Evolutionary conservation across 192 early-diverging fungal genomes (phyloP).

Genomic region (Coemansia sp.): DNA sequence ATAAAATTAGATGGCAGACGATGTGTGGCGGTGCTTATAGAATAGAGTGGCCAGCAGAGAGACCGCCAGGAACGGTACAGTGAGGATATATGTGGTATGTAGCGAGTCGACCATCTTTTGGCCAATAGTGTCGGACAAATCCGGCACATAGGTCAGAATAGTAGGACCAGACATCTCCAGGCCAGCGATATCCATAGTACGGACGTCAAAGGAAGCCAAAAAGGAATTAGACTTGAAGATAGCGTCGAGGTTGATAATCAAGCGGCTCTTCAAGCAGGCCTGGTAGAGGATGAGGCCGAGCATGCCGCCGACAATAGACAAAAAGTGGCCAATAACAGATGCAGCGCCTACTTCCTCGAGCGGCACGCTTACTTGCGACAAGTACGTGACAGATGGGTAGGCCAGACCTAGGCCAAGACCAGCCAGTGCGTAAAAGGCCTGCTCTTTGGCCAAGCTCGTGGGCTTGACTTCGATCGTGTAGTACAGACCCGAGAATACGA

Average conservation of each 20-base stretch:
- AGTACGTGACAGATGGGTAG: constrained; percentile 29
- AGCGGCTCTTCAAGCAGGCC: constrained; percentile 48
- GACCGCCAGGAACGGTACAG: constrained; percentile 43
- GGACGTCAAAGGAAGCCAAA: constrained; percentile 30
- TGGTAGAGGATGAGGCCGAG: constrained; percentile 52
- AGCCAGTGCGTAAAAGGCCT: constrained; percentile 42
- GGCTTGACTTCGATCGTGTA: constrained; percentile 37
- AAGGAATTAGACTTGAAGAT: constrained; percentile 35
- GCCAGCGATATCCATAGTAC: constrained; percentile 47
- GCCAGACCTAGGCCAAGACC: constrained; percentile 43
- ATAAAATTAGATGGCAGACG: background rate
- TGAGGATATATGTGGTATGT: constrained; percentile 40
- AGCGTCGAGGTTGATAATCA: constrained; percentile 34
- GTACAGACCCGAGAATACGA: constrained; percentile 44
- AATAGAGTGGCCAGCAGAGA: constrained; percentile 39
- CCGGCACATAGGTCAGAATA: constrained; percentile 25
- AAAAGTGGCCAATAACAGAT: constrained; percentile 44
- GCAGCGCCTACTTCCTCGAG: constrained; percentile 34
- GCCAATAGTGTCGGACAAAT: constrained; percentile 26
- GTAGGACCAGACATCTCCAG: constrained; percentile 36
- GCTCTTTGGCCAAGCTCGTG: constrained; percentile 29
- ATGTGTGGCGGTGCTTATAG: constrained; percentile 35
- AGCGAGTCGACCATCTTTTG: constrained; percentile 32
- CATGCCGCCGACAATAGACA: constrained; percentile 54
- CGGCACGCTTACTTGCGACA: constrained; percentile 44